phyloP scores from a whole-genome alignment of 208 protist genomes.

The Phytomonas sp. region DNA sequence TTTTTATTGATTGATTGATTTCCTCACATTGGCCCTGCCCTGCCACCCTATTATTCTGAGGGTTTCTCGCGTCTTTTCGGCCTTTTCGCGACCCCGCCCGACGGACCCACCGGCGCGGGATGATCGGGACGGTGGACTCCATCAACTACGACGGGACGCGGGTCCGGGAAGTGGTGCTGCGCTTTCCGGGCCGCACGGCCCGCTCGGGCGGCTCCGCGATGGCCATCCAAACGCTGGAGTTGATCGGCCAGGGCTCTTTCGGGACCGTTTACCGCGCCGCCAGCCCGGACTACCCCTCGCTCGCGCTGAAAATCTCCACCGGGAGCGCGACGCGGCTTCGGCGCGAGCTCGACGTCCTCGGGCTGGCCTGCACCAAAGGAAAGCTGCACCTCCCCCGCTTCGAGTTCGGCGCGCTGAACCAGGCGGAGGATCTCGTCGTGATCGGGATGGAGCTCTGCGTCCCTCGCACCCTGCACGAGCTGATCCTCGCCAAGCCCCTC shows the following conservation, averaged over 20 bases:
- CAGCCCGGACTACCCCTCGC: conserved; percentile 47
- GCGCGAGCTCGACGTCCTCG: conserved; percentile 76
- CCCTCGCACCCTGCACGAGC: conserved; percentile 80
- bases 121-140: conserved; percentile 70
- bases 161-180: conserved; percentile 57
- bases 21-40: not conserved
- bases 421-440: conserved; percentile 62
- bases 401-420: conserved; percentile 85
- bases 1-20: not conserved
- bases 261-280: conserved; percentile 81
- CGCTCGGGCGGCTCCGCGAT: conserved; percentile 17
- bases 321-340: conserved; percentile 70
- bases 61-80: no score
- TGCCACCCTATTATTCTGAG: no score
- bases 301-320: conserved; percentile 81
- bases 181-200: conserved; percentile 25
- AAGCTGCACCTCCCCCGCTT: conserved; percentile 76
- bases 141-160: conserved; percentile 72
- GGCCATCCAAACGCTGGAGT: conserved; percentile 58
- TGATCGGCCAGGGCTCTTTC: conserved; percentile 82
- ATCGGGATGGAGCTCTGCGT: conserved; percentile 87
- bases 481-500: conserved; percentile 65
- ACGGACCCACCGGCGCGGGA: no score
- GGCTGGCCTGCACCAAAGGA: conserved; percentile 76
- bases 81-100: no score